Conservation (phyloP, 2,329 filamentous ascomycete species). For the Ceratocystis ficicola region DNA sequence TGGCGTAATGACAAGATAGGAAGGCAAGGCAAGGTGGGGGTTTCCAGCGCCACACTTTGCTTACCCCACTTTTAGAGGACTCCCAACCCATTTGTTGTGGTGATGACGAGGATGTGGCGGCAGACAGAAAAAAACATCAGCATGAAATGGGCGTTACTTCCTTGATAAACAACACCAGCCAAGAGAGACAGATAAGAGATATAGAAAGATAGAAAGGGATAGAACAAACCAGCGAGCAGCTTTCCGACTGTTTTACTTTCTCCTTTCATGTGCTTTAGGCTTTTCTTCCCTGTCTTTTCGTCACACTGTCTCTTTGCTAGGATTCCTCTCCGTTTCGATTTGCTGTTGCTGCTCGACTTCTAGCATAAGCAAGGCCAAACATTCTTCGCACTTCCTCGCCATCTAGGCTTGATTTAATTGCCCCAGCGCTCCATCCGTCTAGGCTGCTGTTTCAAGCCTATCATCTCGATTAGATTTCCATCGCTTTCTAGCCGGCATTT, state of each 20-base stretch:
- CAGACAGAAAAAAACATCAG: constrained; percentile 1
- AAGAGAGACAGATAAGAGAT: background rate
- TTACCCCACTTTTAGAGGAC: constrained; percentile 13
- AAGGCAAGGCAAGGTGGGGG: background rate
- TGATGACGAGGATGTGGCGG: constrained; percentile 19
- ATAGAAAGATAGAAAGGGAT: background rate
- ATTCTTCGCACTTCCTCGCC: background rate
- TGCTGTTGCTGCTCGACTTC: background rate
- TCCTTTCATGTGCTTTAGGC: background rate
- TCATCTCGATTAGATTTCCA: background rate
- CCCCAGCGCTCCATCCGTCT: background rate
- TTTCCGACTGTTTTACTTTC: no score
- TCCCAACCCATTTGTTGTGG: constrained; percentile 8
- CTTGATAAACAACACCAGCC: background rate
- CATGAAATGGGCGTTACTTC: background rate
- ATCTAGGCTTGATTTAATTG: background rate
- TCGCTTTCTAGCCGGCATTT: background rate
- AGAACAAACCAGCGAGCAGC: background rate
- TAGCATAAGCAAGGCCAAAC: background rate
- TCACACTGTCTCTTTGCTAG: background rate
- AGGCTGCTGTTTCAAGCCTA: background rate
- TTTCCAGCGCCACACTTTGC: background rate
- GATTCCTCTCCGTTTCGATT: background rate
- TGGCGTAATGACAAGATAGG: background rate
- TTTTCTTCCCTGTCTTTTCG: background rate